Base-by-base conservation (phyloP, 495 filamentous ascomycete genomes). In the Lepraria neglecta region DNA sequence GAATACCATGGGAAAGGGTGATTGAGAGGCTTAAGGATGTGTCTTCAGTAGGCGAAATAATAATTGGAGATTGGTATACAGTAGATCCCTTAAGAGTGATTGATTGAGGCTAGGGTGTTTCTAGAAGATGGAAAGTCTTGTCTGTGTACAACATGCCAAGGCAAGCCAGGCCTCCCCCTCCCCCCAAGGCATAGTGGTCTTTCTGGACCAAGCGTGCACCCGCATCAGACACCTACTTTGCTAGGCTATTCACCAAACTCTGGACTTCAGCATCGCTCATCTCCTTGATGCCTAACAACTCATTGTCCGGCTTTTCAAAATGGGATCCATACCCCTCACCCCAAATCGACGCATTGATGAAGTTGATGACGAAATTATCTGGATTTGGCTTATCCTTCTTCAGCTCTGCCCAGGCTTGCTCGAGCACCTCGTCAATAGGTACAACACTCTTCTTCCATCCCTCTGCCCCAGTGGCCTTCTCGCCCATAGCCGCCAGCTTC, bases 401-500 rank as follows among this genome's bases (percentile, higher is more conserved):
- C 19, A 71, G 56, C 47, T 76, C 76, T 17, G 74, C 78, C 62
- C 74, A 71, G 0, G 75, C 76, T 30, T 64, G 63, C 60, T 74
- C 73, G 47, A 76, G 70, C 53, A 82, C 15, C 30, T 80, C 79
- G 0, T 69, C 72, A 0, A 78, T 76, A 10, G 35, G 42, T 12
- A 71, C 66, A 12, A 55, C 56, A 17, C 28, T 60, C 21, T 56
- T 70, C 2, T 66, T 59, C 67, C 74, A 76, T 10, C 67, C 71
- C 28, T 72, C 65, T 30, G 69, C 62, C 0, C 76, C 82, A 6
- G 75, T 75, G 30, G 78, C 62, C 61, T 76, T 75, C 67, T 79
- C 79, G 58, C 82, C 80, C 11, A 78, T 64, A 6, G 67, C 66
- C 0, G 86, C 64, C n/a, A 87, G 66, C 62, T 86, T 72, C 53